Evolutionary conservation across 1,284 basidiomycete genomes (phyloP).

Genomic region (Ceratobasidium sp.): DNA sequence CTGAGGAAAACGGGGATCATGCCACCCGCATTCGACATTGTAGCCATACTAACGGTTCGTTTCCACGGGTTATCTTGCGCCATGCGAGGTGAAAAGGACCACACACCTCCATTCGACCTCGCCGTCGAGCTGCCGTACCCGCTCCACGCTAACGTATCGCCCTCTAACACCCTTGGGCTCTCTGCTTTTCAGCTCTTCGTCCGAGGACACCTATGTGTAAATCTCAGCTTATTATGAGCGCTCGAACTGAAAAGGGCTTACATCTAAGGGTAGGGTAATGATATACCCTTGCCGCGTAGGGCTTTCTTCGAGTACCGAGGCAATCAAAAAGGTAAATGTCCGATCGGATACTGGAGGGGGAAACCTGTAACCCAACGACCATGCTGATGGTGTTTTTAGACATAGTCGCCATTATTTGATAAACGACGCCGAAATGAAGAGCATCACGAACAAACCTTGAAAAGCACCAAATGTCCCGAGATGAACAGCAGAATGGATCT

Average conservation of each 20-base stretch:
- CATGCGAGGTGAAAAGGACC: not conserved
- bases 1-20: constrained; percentile 13
- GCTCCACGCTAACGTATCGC: constrained; percentile 30
- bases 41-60: constrained; percentile 15
- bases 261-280: constrained; percentile 23
- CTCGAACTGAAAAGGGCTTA: not conserved
- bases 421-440: not conserved
- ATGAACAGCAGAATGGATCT: not conserved
- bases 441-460: not conserved
- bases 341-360: constrained; percentile 9
- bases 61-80: not conserved
- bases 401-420: not conserved
- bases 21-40: constrained; percentile 15
- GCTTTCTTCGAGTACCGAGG: constrained; percentile 3
- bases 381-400: not conserved
- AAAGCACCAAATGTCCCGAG: constrained; percentile 13
- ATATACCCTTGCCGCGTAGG: constrained; percentile 8
- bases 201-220: constrained; percentile 7
- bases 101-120: constrained; percentile 29
- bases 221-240: not conserved
- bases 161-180: constrained; percentile 24
- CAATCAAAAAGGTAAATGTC: constrained; percentile 21
- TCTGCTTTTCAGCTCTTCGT: not conserved
- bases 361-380: constrained; percentile 25
- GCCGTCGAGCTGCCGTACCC: constrained; percentile 1